These are phyloP conservation scores for Nigrospora oryzae DNA, from an alignment of 2,329 filamentous ascomycete species.

Conservation along the genomic window DNA sequence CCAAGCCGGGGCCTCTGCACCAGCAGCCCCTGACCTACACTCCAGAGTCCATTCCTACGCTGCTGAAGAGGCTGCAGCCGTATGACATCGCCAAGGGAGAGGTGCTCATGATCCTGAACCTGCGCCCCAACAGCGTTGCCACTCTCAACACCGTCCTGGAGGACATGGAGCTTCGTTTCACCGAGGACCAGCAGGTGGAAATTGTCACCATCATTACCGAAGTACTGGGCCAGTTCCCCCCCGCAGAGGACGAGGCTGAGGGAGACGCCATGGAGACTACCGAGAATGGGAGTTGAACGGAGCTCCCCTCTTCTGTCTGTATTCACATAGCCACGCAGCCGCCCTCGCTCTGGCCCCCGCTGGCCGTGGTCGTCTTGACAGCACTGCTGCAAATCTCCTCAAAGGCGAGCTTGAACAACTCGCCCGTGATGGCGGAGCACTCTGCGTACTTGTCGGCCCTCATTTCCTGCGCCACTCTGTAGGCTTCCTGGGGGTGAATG, in stretches of 20 bases:
- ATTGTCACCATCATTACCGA: constrained; percentile 49
- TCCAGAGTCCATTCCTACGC: constrained; percentile 37
- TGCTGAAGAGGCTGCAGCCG: constrained; percentile 45
- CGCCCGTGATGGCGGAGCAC: constrained; percentile 52
- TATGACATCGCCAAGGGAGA: constrained; percentile 61
- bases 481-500: constrained; percentile 54
- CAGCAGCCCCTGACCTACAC: constrained; percentile 45
- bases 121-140: constrained; percentile 48
- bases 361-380: constrained; percentile 33
- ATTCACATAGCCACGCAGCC: constrained; percentile 15
- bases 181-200: constrained; percentile 47
- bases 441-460: constrained; percentile 56
- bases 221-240: constrained; percentile 45
- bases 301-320: background rate
- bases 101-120: constrained; percentile 59
- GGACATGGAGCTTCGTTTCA: constrained; percentile 54
- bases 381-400: constrained; percentile 54
- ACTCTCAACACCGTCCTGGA: constrained; percentile 57
- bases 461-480: constrained; percentile 47
- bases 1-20: constrained; percentile 45
- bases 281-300: constrained; percentile 6
- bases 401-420: constrained; percentile 47
- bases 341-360: constrained; percentile 45
- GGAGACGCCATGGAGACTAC: constrained; percentile 28
- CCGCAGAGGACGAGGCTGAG: constrained; percentile 20